Evolutionary conservation across 768 basidiomycete species (phyloP).

Genomic region (Amanita brunnescens): DNA sequence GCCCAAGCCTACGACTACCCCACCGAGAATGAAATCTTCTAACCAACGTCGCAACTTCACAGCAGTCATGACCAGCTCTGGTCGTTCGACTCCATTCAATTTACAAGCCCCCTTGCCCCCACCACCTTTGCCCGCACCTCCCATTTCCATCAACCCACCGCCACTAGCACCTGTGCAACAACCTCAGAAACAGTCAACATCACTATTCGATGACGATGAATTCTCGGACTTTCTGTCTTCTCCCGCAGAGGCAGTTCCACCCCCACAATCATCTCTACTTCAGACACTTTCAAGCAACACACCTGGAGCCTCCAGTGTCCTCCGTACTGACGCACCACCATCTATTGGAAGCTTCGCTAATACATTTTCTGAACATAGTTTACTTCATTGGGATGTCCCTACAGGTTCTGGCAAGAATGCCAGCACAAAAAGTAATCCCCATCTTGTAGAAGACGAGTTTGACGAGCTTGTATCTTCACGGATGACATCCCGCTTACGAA

Average conservation of each 20-base stretch:
- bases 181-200: conserved; percentile 2
- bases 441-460: conserved; percentile 23
- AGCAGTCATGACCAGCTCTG: conserved; percentile 23
- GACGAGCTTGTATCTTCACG: conserved; percentile 37
- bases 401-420: background rate
- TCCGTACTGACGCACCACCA: conserved; percentile 11
- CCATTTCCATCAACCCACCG: background rate
- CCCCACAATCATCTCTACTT: background rate
- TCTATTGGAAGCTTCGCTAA: conserved; percentile 16
- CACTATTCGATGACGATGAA: conserved; percentile 35
- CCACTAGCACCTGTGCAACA: background rate
- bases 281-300: background rate
- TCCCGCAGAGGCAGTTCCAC: conserved; percentile 6
- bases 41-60: conserved; percentile 14
- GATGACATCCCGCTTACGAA: conserved; percentile 16
- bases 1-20: conserved; percentile 2
- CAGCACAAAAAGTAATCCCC: background rate
- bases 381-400: background rate
- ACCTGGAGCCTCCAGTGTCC: background rate
- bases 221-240: conserved; percentile 37
- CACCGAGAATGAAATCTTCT: conserved; percentile 1
- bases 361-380: conserved; percentile 10
- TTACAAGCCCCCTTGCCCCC: conserved; percentile 3
- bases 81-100: background rate
- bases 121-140: background rate